phyloP scores from a whole-genome alignment of 2,329 filamentous ascomycete genomes.

The Mollisia scopiformis region DNA sequence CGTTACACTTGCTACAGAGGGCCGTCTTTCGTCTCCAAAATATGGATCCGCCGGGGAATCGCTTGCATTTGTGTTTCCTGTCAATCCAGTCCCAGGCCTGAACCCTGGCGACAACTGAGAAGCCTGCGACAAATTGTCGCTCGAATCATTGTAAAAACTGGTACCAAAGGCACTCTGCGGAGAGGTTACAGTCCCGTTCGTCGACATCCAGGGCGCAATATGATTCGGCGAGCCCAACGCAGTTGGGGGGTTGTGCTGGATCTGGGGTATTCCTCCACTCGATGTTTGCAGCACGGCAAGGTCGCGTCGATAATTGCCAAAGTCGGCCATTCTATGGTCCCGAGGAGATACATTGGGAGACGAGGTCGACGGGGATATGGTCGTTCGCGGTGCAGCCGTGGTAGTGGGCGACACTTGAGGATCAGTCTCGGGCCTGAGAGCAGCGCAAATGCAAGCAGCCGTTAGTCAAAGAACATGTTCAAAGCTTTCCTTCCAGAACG shows the following conservation, averaged over 20 bases:
- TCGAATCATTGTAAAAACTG: slow-evolving; percentile 75
- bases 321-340: slow-evolving; percentile 48
- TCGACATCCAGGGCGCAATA: slow-evolving; percentile 61
- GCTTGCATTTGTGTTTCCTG: slow-evolving; percentile 51
- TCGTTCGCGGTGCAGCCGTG: slow-evolving; percentile 29
- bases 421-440: slow-evolving; percentile 36
- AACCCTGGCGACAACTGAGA: slow-evolving; percentile 75
- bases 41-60: slow-evolving; percentile 65
- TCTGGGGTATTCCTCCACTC: slow-evolving; percentile 58
- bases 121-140: slow-evolving; percentile 67
- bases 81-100: slow-evolving; percentile 51
- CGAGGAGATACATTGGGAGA: slow-evolving; percentile 37
- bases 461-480: slow-evolving; percentile 37
- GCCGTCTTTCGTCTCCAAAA: slow-evolving; percentile 75
- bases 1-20: slow-evolving; percentile 85
- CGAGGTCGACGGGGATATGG: slow-evolving; percentile 31
- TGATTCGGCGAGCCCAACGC: slow-evolving; percentile 49
- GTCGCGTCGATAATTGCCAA: slow-evolving; percentile 73
- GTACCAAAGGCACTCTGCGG: slow-evolving; percentile 44
- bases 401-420: slow-evolving; percentile 38
- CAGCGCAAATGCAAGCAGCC: slow-evolving; percentile 35
- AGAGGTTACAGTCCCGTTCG: slow-evolving; percentile 32
- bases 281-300: slow-evolving; percentile 68
- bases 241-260: slow-evolving; percentile 61
- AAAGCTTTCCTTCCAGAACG: slow-evolving; percentile 25